Evolutionary conservation across 2,329 filamentous ascomycete species (phyloP).

Genomic region (Xylaria polymorpha): DNA sequence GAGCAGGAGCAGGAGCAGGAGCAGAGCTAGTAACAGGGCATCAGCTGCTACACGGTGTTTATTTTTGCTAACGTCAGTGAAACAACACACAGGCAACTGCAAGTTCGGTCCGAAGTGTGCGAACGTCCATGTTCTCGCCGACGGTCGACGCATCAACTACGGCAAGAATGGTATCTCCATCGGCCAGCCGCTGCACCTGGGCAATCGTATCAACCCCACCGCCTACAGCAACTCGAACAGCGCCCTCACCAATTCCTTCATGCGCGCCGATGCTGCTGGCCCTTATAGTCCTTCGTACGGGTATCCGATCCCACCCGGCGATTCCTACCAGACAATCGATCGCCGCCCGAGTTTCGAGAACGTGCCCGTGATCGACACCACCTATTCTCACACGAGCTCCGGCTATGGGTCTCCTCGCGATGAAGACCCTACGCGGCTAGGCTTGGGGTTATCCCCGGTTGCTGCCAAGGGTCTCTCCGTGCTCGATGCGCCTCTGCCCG

Average conservation of each 20-base stretch:
- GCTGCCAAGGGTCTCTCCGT: constrained; percentile 82
- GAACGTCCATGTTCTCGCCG: constrained; percentile 93
- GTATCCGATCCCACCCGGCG: constrained; percentile 57
- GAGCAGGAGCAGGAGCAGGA: constrained; percentile 3
- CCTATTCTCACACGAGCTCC: constrained; percentile 66
- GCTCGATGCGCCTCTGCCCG: constrained; percentile 89
- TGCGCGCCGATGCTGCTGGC: constrained; percentile 67
- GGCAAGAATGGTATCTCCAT: constrained; percentile 75
- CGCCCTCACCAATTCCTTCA: constrained; percentile 78
- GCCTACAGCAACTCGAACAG: constrained; percentile 71
- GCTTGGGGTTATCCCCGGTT: constrained; percentile 82
- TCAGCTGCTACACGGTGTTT: constrained; percentile 9
- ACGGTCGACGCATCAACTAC: constrained; percentile 91
- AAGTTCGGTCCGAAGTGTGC: constrained; percentile 99
- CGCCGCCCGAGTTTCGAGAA: constrained; percentile 66
- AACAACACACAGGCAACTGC: constrained; percentile 81
- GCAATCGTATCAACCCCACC: constrained; percentile 72
- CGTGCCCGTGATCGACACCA: constrained; percentile 69
- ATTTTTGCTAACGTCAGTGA: constrained; percentile 42
- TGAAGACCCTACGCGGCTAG: constrained; percentile 65
- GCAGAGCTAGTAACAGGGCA: not conserved
- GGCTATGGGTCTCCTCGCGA: constrained; percentile 87
- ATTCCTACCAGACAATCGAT: constrained; percentile 56
- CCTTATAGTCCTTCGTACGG: constrained; percentile 58
- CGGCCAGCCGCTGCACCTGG: constrained; percentile 69